Evolutionary conservation across 495 filamentous ascomycete species (phyloP).

Genomic region (Lepraria neglecta): DNA sequence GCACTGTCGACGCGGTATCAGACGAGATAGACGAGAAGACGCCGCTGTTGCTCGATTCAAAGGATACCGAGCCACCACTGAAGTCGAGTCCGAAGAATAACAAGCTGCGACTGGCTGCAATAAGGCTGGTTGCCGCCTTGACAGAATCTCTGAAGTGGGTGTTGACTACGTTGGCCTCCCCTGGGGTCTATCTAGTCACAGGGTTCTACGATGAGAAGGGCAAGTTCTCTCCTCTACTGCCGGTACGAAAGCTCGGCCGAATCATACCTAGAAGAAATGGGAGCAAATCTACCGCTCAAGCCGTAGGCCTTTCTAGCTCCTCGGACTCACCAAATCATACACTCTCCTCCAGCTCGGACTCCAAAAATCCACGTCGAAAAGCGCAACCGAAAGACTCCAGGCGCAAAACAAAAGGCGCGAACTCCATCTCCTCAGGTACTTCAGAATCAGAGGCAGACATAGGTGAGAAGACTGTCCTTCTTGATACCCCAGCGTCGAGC

Average conservation of each 20-base stretch:
- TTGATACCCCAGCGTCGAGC: constrained; percentile 26
- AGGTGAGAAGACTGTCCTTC: constrained; percentile 3
- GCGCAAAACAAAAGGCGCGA: constrained; percentile 30
- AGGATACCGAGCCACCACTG: constrained; percentile 30
- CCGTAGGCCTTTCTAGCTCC: constrained; percentile 34
- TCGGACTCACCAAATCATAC: constrained; percentile 11
- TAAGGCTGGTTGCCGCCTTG: constrained; percentile 26
- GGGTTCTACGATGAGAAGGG: constrained; percentile 76
- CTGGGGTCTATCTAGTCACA: constrained; percentile 72
- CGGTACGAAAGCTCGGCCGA: constrained; percentile 53
- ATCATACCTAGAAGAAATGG: constrained; percentile 34
- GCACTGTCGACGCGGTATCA: constrained; percentile 28
- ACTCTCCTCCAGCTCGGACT: constrained; percentile 19
- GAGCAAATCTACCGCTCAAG: constrained; percentile 34
- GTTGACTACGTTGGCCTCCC: constrained; percentile 67
- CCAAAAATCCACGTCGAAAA: constrained; percentile 24
- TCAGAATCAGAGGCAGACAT: constrained; percentile 46
- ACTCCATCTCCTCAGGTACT: constrained; percentile 40
- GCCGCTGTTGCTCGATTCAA: constrained; percentile 44
- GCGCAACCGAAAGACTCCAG: constrained; percentile 22
- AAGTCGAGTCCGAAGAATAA: constrained; percentile 53
- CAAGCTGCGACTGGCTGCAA: constrained; percentile 37
- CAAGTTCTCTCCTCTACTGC: constrained; percentile 63
- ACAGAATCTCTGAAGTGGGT: constrained; percentile 41
- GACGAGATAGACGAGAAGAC: constrained; percentile 57